A percentile compares a stretch with the other conserved stretches of the same genome.
phyloP scores from a whole-genome alignment of 2,329 filamentous ascomycete species.

The Trichoderma sp. region DNA sequence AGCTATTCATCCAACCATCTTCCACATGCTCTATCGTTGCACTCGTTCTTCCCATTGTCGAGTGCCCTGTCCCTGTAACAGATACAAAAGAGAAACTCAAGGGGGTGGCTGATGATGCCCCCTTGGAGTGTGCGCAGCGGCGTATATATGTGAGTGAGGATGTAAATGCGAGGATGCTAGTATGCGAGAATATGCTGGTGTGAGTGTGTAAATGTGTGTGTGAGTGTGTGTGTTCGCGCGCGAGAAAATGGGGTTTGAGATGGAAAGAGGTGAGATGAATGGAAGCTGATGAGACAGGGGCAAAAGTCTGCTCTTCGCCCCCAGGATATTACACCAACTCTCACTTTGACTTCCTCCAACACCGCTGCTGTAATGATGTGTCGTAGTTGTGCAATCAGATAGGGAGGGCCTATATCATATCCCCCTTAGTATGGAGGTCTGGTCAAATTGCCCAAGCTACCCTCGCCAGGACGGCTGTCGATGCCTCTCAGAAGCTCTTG shows the following conservation, averaged over 20 bases:
- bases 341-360: not conserved
- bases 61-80: not conserved
- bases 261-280: not conserved
- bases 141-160: not conserved
- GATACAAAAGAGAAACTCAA: not conserved
- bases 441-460: constrained; percentile 45
- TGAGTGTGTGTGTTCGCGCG: not conserved
- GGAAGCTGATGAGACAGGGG: not conserved
- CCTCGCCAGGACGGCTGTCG: constrained; percentile 48
- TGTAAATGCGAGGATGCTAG: not conserved
- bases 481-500: constrained; percentile 51
- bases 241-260: not conserved
- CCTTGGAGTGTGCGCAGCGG: not conserved
- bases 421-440: constrained; percentile 50
- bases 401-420: not conserved
- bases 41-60: not conserved
- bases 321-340: not conserved
- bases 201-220: not conserved
- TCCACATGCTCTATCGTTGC: not conserved
- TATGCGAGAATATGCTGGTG: not conserved
- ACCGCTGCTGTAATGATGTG: not conserved
- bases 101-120: not conserved
- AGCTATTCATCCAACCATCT: not conserved
- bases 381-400: not conserved
- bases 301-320: not conserved